Conservation (phyloP, 345 rosid genomes). For the Gossypium anomalum region DNA sequence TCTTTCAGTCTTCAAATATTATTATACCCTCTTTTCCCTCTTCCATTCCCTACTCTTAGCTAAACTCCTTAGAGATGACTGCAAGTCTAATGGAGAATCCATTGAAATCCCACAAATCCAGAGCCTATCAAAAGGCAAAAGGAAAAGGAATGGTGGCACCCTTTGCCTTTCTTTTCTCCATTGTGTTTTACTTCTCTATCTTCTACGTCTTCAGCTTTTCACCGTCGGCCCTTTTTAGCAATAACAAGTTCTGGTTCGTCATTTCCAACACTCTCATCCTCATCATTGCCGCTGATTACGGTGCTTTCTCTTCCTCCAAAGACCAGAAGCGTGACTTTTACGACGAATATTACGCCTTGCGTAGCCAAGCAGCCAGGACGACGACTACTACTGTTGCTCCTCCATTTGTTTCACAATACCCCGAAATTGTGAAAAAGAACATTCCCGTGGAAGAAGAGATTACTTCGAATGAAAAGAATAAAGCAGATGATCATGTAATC, state of each 20-base stretch:
- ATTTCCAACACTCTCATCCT: conserved; percentile 61
- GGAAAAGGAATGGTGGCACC: conserved; percentile 24
- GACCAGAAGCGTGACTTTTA: conserved; percentile 26
- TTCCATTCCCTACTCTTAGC: neutral
- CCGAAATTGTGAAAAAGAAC: conserved; percentile 4
- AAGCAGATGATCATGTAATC: neutral
- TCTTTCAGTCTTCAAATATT: neutral
- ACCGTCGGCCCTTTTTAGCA: conserved; percentile 40
- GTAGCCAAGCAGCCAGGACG: conserved; percentile 18
- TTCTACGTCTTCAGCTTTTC: conserved; percentile 53
- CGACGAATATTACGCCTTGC: conserved; percentile 29
- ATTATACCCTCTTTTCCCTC: neutral
- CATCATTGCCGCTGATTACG: conserved; percentile 64
- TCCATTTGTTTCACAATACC: conserved; percentile 11
- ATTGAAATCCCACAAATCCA: conserved; percentile 14
- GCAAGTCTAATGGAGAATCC: conserved; percentile 17
- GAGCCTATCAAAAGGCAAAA: conserved; percentile 22
- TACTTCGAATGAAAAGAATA: neutral
- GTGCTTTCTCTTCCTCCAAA: conserved; percentile 42
- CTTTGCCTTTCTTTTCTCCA: conserved; percentile 36
- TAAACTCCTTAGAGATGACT: conserved; percentile 12
- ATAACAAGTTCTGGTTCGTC: conserved; percentile 58
- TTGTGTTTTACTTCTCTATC: conserved; percentile 39
- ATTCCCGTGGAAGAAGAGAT: conserved; percentile 4
- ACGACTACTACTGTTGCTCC: neutral